Conservation (phyloP, 1,284 basidiomycete genomes). For the Fomes fomentarius region DNA sequence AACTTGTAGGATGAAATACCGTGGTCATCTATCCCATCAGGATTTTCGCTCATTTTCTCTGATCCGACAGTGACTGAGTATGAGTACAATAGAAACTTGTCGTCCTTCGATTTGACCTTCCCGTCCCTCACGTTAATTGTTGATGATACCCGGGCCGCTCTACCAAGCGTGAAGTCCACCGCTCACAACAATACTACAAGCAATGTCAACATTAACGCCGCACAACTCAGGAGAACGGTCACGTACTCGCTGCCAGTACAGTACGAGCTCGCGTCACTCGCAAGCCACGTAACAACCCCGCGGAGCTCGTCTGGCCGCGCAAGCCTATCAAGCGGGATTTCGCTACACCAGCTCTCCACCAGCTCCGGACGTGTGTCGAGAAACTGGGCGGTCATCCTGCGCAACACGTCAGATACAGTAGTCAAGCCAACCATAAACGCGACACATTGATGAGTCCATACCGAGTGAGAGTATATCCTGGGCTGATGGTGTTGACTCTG, state of each 20-base stretch:
- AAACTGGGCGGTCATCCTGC: conserved; percentile 78
- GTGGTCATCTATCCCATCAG: no score
- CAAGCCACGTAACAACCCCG: conserved; percentile 75
- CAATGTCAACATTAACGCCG: background rate
- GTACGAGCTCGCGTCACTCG: conserved; percentile 75
- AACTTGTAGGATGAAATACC: no score
- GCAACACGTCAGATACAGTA: background rate
- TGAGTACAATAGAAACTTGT: background rate
- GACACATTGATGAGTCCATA: conserved; percentile 47
- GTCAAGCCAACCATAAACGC: background rate
- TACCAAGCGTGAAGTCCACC: conserved; percentile 76
- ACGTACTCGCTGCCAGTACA: conserved; percentile 75
- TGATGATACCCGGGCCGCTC: no score
- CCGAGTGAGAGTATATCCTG: conserved; percentile 75
- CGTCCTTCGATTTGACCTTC: no score
- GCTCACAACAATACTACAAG: conserved; percentile 64
- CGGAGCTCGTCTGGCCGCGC: conserved; percentile 78
- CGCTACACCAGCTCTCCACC: conserved; percentile 64
- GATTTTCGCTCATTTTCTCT: no score
- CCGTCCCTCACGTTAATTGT: no score
- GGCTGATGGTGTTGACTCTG: conserved; percentile 74
- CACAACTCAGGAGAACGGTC: background rate
- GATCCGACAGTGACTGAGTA: no score
- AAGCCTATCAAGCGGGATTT: conserved; percentile 77
- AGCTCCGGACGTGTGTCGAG: conserved; percentile 71